Conservation (phyloP, 2,329 filamentous ascomycete species). For the Endoconidiophora laricicola region DNA sequence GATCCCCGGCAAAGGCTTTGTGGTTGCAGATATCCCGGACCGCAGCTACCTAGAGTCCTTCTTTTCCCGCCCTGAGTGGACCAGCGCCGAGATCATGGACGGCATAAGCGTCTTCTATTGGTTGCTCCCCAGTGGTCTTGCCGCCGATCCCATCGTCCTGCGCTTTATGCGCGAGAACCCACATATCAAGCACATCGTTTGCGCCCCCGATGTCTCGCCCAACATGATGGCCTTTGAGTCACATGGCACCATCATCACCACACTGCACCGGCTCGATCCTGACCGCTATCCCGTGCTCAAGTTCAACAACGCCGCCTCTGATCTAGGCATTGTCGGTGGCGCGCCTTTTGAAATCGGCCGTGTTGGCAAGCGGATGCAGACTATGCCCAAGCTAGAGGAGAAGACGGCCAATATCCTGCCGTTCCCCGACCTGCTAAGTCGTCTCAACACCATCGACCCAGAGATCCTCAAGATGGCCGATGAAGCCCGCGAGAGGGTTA, state of each 20-base stretch:
- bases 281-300: slow-evolving; percentile 55
- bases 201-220: slow-evolving; percentile 54
- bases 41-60: slow-evolving; percentile 53
- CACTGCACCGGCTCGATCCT: slow-evolving; percentile 55
- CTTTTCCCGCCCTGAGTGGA: slow-evolving; percentile 56
- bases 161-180: slow-evolving; percentile 50
- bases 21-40: slow-evolving; percentile 64
- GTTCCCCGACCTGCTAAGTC: slow-evolving; percentile 29
- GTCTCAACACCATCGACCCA: slow-evolving; percentile 23
- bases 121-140: slow-evolving; percentile 58
- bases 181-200: slow-evolving; percentile 57
- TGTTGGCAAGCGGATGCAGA: slow-evolving; percentile 27
- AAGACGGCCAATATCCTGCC: slow-evolving; percentile 30
- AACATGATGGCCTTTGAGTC: slow-evolving; percentile 60
- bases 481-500: slow-evolving; percentile 26
- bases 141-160: slow-evolving; percentile 42
- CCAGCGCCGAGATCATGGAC: slow-evolving; percentile 41
- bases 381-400: slow-evolving; percentile 31
- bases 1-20: slow-evolving; percentile 54
- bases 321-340: slow-evolving; percentile 12
- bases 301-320: slow-evolving; percentile 35
- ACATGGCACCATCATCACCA: slow-evolving; percentile 47
- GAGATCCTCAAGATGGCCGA: slow-evolving; percentile 36
- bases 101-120: slow-evolving; percentile 56
- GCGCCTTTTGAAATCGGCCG: slow-evolving; percentile 24